Evolutionary conservation across 345 rosid genomes (phyloP), one percentile per base, ranked within the genome.

Genomic region (Excoecaria cochinchinensis): DNA sequence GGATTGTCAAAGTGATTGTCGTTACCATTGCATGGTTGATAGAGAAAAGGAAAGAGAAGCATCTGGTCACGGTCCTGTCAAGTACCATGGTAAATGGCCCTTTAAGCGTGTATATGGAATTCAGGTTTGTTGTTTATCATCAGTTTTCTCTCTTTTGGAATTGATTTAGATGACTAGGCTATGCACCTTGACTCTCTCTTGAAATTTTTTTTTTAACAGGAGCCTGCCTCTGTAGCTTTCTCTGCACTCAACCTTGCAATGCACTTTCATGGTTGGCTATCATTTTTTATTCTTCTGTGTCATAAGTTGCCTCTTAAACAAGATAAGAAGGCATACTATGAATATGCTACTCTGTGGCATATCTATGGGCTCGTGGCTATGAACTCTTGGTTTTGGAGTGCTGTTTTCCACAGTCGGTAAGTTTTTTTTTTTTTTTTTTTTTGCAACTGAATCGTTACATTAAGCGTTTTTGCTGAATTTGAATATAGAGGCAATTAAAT

Each of bases 21-120:
- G 80, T 24, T 90, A 90, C 73, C 83, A 87, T 40, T 92, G 99
- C 62, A 95, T 95, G 97, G 83, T 92, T 84, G 79, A 86, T 66
- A 91, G 97, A 85, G 94, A 84, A 89, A 88, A 82, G 92, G 90
- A 74, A 74, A 86, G 94, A 61, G 81, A 78, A 73, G 81, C 79
- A 79, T 83, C 81, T 63, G 95, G 94, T 25, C 84, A 83, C 56
- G 83, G 74, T 67, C 97, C 97, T 75, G 86, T 87, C 75, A 94
- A 94, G 77, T 94, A 92, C 80, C 89, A 91, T 70, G 92, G 93
- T 17, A 94, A 90, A 84, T 94, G 97, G 97, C 95, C 97, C 14
- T 91, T 91, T 66, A 81, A 75, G 69, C 95, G 93, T 77, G 88
- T 89, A 55, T 90, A 89, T 66, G 98, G 95, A 9, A 85, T 90